phyloP scores from a whole-genome alignment of 2,329 filamentous ascomycete genomes.

The Diaporthe vaccinii region DNA sequence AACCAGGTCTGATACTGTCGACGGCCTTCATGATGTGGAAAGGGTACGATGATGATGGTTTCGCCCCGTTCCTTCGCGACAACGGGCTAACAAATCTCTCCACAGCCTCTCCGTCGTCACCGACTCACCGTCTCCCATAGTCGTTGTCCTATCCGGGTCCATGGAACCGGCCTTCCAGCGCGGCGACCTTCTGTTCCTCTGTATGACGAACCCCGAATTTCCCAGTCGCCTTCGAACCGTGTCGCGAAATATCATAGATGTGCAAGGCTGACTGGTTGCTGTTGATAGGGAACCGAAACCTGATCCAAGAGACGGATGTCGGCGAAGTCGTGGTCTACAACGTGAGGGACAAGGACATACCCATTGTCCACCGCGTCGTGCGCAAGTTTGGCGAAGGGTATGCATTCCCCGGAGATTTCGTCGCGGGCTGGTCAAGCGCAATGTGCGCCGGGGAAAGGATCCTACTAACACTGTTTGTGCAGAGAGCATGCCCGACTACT shows the following conservation, averaged over 20 bases:
- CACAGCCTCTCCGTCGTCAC: constrained; percentile 78
- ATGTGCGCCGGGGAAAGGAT: not conserved
- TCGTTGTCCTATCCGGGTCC: constrained; percentile 85
- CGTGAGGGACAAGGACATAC: constrained; percentile 93
- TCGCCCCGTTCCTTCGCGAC: constrained; percentile 8
- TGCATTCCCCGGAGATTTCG: constrained; percentile 43
- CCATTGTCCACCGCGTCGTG: constrained; percentile 94
- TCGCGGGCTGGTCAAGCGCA: not conserved
- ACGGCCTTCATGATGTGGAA: constrained; percentile 86
- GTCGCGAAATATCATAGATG: not conserved
- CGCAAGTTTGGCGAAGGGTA: constrained; percentile 76
- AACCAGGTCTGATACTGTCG: constrained; percentile 78
- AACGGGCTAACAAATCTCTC: constrained; percentile 41
- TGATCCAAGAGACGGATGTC: constrained; percentile 67
- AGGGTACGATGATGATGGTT: not conserved
- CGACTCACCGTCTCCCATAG: constrained; percentile 82
- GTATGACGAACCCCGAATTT: constrained; percentile 48
- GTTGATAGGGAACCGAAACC: constrained; percentile 70
- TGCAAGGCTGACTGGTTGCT: constrained; percentile 7
- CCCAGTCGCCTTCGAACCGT: no score
- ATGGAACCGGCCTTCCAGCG: constrained; percentile 89
- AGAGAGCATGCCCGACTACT: constrained; percentile 78
- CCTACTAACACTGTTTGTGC: constrained; percentile 31
- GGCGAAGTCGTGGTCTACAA: constrained; percentile 78
- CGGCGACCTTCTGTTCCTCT: constrained; percentile 81